These are phyloP conservation scores for Coniochaeta sp. DNA, from an alignment of 2,329 filamentous ascomycete species.

Conservation along the genomic window DNA sequence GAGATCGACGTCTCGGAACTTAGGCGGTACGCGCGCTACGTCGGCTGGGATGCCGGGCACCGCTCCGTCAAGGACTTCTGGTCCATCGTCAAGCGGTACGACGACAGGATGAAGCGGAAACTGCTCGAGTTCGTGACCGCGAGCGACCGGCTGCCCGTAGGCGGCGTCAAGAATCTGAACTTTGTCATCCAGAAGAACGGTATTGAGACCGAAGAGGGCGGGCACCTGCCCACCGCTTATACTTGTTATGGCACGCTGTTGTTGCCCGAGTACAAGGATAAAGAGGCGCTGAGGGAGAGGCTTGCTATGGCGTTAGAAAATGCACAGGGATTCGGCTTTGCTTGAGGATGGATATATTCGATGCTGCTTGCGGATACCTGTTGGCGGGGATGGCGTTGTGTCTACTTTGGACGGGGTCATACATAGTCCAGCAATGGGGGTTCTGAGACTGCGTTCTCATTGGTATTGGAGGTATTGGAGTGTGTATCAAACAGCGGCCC, in stretches of 20 bases:
- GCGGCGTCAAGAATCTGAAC: slow-evolving; percentile 71
- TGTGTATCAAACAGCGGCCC: background rate
- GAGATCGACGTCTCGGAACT: slow-evolving; percentile 73
- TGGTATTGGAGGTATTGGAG: background rate
- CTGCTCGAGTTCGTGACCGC: slow-evolving; percentile 94
- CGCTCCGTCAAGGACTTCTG: slow-evolving; percentile 74
- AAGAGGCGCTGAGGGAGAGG: slow-evolving; percentile 63
- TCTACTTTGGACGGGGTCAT: background rate
- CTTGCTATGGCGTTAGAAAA: slow-evolving; percentile 83
- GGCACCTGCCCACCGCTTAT: slow-evolving; percentile 72
- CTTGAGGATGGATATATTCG: slow-evolving; percentile 31
- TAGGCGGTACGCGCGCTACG: slow-evolving; percentile 65
- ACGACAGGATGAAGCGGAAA: slow-evolving; percentile 61
- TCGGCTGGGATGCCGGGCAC: slow-evolving; percentile 67
- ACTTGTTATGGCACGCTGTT: slow-evolving; percentile 90
- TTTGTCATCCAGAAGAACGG: slow-evolving; percentile 80
- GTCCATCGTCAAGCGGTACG: slow-evolving; percentile 64
- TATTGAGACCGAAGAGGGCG: slow-evolving; percentile 43
- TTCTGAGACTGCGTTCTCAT: background rate
- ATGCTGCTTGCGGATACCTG: background rate
- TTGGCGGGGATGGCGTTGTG: background rate
- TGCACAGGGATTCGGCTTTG: slow-evolving; percentile 81
- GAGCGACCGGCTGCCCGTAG: slow-evolving; percentile 81
- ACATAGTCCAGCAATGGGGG: background rate
- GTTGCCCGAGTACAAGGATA: slow-evolving; percentile 72